These are phyloP conservation scores for Emmonsia crescens DNA, from an alignment of 2,329 filamentous ascomycete species.

Conservation along the genomic window DNA sequence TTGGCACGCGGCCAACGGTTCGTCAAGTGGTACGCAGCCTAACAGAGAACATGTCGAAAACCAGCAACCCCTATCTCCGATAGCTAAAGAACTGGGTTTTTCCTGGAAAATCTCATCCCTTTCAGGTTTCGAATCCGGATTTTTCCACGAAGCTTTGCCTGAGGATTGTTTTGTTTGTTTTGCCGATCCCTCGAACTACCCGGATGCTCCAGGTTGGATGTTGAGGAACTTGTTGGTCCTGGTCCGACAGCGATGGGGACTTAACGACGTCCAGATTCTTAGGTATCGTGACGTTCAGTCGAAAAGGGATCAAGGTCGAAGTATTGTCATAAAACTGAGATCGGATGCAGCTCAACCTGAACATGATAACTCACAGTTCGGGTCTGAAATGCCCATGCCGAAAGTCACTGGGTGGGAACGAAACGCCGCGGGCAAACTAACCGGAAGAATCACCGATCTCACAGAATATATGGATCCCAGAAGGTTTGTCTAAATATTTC, in stretches of 20 bases:
- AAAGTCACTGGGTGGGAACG: conserved; percentile 96
- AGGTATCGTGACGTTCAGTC: conserved; percentile 80
- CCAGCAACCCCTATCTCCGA: conserved; percentile 42
- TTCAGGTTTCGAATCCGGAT: conserved; percentile 69
- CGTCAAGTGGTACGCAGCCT: conserved; percentile 13
- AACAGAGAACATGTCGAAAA: conserved; percentile 13
- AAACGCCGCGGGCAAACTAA: conserved; percentile 65
- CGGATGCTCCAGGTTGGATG: conserved; percentile 82
- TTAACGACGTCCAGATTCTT: conserved; percentile 69
- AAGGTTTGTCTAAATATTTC: conserved; percentile 30
- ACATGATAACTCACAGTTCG: conserved; percentile 13
- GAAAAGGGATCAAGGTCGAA: conserved; percentile 67
- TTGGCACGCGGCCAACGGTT: conserved; percentile 26
- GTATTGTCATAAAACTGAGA: conserved; percentile 60
- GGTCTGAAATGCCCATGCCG: conserved; percentile 47
- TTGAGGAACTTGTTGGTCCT: conserved; percentile 80
- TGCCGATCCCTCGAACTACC: conserved; percentile 84
- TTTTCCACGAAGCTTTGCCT: conserved; percentile 63
- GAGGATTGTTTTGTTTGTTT: conserved; percentile 77
- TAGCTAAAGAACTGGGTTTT: conserved; percentile 50
- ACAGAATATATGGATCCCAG: conserved; percentile 88
- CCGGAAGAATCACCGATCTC: conserved; percentile 67
- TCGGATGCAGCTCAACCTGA: conserved; percentile 19
- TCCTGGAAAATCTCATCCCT: conserved; percentile 70
- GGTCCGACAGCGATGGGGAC: conserved; percentile 67